These are phyloP conservation scores for Casuarina equisetifolia DNA, from an alignment of 306 rosid species.

Conservation along the genomic window DNA sequence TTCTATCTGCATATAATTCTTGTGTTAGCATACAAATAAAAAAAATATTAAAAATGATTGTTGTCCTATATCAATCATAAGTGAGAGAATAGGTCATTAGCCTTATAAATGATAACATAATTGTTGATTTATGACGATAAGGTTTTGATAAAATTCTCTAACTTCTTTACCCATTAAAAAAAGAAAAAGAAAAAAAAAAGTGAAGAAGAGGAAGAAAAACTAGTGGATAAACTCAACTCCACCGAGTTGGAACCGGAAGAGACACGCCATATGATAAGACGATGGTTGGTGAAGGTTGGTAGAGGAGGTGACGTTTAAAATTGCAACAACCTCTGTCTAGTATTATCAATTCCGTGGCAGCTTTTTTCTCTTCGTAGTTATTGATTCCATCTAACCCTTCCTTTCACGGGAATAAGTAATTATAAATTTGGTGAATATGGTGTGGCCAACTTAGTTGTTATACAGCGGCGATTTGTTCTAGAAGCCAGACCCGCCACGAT, in stretches of 20 bases:
- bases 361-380: not conserved
- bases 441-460: not conserved
- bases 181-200: not conserved
- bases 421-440: not conserved
- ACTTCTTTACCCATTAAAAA: not conserved
- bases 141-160: too few relatives aligned
- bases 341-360: not conserved
- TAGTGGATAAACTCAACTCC: not conserved
- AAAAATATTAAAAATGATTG: too few relatives aligned
- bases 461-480: not conserved
- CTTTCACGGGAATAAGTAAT: not conserved
- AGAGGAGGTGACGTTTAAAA: not conserved
- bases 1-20: too few relatives aligned
- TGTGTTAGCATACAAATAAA: too few relatives aligned
- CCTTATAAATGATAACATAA: too few relatives aligned
- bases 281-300: slow-evolving; percentile 8
- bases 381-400: not conserved
- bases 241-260: not conserved
- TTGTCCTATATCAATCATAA: too few relatives aligned
- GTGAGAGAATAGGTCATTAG: too few relatives aligned
- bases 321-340: slow-evolving; percentile 2
- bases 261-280: not conserved
- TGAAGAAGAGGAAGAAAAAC: too few relatives aligned
- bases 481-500: not conserved
- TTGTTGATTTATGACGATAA: too few relatives aligned